Base-by-base conservation (phyloP, 192 early-diverging fungal genomes). In the Nowakowskiella sp. region DNA sequence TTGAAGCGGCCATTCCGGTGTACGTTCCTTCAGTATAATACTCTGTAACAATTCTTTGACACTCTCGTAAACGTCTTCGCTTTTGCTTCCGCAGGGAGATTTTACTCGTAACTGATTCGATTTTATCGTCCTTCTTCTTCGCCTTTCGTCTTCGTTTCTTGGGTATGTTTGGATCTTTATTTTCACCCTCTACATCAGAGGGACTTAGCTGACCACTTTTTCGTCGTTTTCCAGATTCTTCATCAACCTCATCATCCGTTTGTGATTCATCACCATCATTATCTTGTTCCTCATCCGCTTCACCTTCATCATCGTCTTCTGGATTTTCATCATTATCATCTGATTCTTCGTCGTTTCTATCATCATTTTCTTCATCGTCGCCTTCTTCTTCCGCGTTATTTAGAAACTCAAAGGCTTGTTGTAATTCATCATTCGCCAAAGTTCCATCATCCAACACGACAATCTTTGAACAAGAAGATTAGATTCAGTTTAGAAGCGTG, bases 391-490 rank as follows among this genome's bases (percentile, higher is more conserved):
- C 44, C 50, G 72, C 67, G 43, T 72, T 43, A 24, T 39, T 50
- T 32, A 85, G 66, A 3, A 66, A 70, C 36, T 84, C 70, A 55
- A 84, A 85, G 2, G 89, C 90, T 27, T 80, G 60, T 23, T 77
- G 72, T 24, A 91, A 59, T 26, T 80, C 73, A 0, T 45, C 53
- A 62, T 87, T 72, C 27, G 68, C 88, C 5, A 86, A 71, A 31
- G 87, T 85, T n/a, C 81, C 84, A 51, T 94, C 90, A 55, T 92
- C 92, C 61, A 94, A 71, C 19, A 92, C 83, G 43, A 82, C 78
- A 6, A 97, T 72, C 62, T 73, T 6, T 24, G 25, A 25, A 52
- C 23, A 9, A n/a, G 16, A 9, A 61, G 21, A 13, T 19, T 4
- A 61, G 4, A 21, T n/a, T 1, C 44, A 13, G 44, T 26, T 16